Base-by-base conservation (phyloP, 1,139 yeast species). In the Dujonia santamariae region DNA sequence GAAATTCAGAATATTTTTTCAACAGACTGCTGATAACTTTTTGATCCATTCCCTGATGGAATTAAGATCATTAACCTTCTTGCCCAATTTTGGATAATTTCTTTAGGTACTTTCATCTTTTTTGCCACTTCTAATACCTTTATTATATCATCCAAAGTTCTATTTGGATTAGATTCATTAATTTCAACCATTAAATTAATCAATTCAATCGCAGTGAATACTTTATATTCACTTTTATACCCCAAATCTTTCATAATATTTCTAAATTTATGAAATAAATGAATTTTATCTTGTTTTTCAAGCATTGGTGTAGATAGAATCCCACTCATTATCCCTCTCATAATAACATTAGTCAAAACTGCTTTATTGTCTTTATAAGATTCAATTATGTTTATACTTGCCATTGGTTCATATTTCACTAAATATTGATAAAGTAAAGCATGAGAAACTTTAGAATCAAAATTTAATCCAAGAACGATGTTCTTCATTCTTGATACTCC, bases 291-390 rank as follows among this genome's bases (percentile, higher is more conserved):
- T 24, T 44, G 42, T 4, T 45, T 38, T 2, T 36, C 35, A 25
- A 57, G 41, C 3, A 27, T 38, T 4, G 34, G 29, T 11, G 55
- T 43, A 7, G 44, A 37, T 7, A 63, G 36, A 2, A 63, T 47
- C 3, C 67, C 70, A 14, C 53, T 44, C 35, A 58, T 51, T 13
- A 51, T 45, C 4, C 53, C 52, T 11, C 46, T 40, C 41, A 56
- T 41, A 16, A 50, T 37, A 7, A 37, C 40, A 22, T 43, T 41
- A 3, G 48, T 39, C 17, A 62, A 36, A 4, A 42, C 31, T 3
- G 45, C 30, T 29, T 51, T 49, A 13, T 45, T 46, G 6, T 43
- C 32, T 19, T 46, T 37, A 42, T 59, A 54, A 19, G 40, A 40
- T 1, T 46, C 37, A 14, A 61, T 44, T 14, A 63, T 43, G 32